Base-by-base conservation (phyloP, 768 basidiomycete species). In the Trametes cinnabarina region DNA sequence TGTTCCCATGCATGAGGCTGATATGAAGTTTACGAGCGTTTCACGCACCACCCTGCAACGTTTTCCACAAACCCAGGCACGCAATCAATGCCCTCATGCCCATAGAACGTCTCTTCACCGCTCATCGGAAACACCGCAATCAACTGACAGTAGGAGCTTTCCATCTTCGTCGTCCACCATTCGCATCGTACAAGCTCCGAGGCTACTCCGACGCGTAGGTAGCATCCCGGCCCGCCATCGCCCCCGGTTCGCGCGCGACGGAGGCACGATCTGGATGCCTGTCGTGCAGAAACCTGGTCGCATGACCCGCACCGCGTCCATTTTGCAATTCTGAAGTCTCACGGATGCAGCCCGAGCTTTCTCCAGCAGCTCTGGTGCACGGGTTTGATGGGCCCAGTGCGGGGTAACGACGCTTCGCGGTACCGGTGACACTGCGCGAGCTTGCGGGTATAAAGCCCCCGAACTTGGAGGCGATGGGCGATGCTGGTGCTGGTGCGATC, bases 331-430 rank as follows among this genome's bases (percentile, higher is more conserved):
- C 23, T 28, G 5, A 15, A 40, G 42, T 52, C 41, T 52, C 41
- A 52, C 28, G 17, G 25, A 37, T 3, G 9, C 9, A 15, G 12
- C 7, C 54, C 54, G 54, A 48, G 20, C 37, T 55, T 47, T 55
- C 25, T 41, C 44, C 54, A 47, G 37, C 9, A 22, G 34, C n/a
- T 39, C 37, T 11, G 4, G 6, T 19, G 46, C 30, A 47, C 23
- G n/a, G 37, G 12, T 39, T 22, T 47, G 54, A 55, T 55, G 54
- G 54, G 46, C 15, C 26, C 26, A 30, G 54, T 41, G 54, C 46
- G 54, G 52, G 41, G 52, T 19, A 17, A 22, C 20, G 7, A 15
- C 28, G 14, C 11, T 39, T 23, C 11, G 22, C 54, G 46, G 54
- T 47, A 48, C 54, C 54, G 54, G 54, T 55, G 54, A 55, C 54